Conservation (phyloP, 768 basidiomycete species). For the Tylopilus cervinicoccineus region DNA sequence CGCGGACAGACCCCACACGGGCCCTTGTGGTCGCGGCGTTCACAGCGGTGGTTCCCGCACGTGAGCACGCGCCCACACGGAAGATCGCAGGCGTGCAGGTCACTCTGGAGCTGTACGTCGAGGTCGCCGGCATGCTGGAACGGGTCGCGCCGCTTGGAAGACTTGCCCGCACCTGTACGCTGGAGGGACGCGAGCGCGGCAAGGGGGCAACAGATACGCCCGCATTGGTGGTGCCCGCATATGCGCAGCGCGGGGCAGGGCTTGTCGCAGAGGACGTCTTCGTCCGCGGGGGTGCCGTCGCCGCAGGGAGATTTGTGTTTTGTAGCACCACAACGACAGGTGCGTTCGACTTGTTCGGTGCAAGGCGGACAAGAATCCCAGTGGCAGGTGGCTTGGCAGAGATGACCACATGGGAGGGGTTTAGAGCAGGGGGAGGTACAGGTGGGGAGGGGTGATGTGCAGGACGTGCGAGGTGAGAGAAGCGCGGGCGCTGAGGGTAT, state of each 20-base stretch:
- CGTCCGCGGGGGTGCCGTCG: slow-evolving; percentile 32
- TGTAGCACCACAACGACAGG: slow-evolving; percentile 84
- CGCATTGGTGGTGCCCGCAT: slow-evolving; percentile 87
- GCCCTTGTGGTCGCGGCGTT: slow-evolving; percentile 77
- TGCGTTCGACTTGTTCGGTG: slow-evolving; percentile 57
- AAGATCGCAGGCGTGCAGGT: slow-evolving; percentile 83
- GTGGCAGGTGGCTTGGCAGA: slow-evolving; percentile 71
- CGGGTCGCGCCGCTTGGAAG: slow-evolving; percentile 36
- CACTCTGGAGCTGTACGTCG: slow-evolving; percentile 32
- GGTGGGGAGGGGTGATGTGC: slow-evolving; percentile 76
- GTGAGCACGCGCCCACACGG: slow-evolving; percentile 67
- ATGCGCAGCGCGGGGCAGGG: slow-evolving; percentile 73
- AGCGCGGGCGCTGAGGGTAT: neutral
- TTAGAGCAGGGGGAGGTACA: slow-evolving; percentile 70
- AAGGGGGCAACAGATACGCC: slow-evolving; percentile 84
- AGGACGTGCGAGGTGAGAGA: slow-evolving; percentile 46
- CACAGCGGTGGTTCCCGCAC: slow-evolving; percentile 80
- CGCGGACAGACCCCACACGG: slow-evolving; percentile 79
- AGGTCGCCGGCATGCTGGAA: no score
- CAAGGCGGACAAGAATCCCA: slow-evolving; percentile 80
- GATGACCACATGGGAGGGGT: slow-evolving; percentile 67
- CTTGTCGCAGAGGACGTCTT: slow-evolving; percentile 77
- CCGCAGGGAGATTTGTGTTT: slow-evolving; percentile 50
- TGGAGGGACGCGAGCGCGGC: slow-evolving; percentile 52
- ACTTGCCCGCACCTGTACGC: slow-evolving; percentile 60